Evolutionary conservation across 192 early-diverging fungal genomes (phyloP).

Genomic region (Pilaira anomala): DNA sequence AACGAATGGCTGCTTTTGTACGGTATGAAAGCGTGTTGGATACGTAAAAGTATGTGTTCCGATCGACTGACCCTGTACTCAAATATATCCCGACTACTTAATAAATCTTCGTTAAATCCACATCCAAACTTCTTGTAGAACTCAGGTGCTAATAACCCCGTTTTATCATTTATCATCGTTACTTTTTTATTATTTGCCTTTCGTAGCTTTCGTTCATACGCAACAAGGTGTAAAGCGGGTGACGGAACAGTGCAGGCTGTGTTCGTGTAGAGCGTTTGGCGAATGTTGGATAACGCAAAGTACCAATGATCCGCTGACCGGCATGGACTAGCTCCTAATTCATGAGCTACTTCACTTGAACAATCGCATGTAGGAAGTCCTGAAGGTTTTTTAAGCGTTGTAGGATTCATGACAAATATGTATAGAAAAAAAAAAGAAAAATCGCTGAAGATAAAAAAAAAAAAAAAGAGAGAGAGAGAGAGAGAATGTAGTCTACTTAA

Average conservation of each 20-base stretch:
- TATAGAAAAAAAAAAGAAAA: too few relatives aligned
- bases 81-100: neutral
- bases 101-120: neutral
- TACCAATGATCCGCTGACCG: conserved; percentile 1
- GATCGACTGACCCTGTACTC: neutral
- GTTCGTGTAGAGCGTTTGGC: neutral
- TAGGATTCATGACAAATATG: too few relatives aligned
- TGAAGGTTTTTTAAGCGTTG: too few relatives aligned
- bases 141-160: too few relatives aligned
- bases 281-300: conserved; percentile 2
- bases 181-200: neutral
- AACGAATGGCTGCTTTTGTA: neutral
- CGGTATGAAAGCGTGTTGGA: neutral
- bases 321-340: neutral
- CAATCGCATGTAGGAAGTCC: too few relatives aligned
- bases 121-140: too few relatives aligned
- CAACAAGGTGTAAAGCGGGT: neutral
- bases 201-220: neutral
- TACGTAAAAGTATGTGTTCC: neutral
- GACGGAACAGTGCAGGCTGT: neutral
- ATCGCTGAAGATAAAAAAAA: too few relatives aligned
- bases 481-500: too few relatives aligned
- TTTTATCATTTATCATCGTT: too few relatives aligned
- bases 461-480: too few relatives aligned
- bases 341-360: too few relatives aligned